Evolutionary conservation across 306 rosid species (phyloP), one percentile per base, ranked within the genome.

Genomic region (Trifolium repens): DNA sequence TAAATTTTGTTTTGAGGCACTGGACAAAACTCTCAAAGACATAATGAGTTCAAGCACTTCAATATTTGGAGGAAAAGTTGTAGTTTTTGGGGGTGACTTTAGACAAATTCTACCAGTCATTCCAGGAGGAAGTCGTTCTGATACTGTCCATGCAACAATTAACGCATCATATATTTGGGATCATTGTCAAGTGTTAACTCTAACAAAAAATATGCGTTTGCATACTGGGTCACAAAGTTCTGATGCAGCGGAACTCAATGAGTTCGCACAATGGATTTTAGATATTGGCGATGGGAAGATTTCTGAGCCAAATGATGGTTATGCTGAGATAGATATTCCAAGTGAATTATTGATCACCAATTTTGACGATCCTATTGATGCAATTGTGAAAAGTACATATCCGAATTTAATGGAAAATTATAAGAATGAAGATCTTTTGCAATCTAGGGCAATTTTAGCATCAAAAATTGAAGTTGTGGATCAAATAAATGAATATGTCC

Each of bases 301-400:
- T 13, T 10, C 22, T 14, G 77, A 72, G 67, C 42, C 67, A 57
- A 72, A 58, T 72, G 76, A 72, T 57, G 67, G 77, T n/a, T 43
- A 59, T 59, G 46, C 59, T 58, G n/a, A 12, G 17, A 72, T 72
- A 40, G 11, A 59, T 43, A 73, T 73, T 30, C 69, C 78, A 58
- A 58, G 39, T 26, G 11, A 26, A n/a, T 27, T 54, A 43, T 64
- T 73, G 8, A 73, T 59, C 26, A 73, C 9, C n/a, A 24, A 58
- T 26, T 73, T 58, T 73, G 27, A 43, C 2, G 60, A 73, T 30
- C 78, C 68, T 3, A 15, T 73, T 5, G 9, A 27, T 26, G 69
- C 69, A 15, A 44, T 72, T 42, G 77, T 72, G 12, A 37, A 59
- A 58, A 40, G 16, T 17, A 72, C 68, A 22, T 72, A 40, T 72